Conservation (phyloP, 495 filamentous ascomycete species). For the Pyrenula massariospora region DNA sequence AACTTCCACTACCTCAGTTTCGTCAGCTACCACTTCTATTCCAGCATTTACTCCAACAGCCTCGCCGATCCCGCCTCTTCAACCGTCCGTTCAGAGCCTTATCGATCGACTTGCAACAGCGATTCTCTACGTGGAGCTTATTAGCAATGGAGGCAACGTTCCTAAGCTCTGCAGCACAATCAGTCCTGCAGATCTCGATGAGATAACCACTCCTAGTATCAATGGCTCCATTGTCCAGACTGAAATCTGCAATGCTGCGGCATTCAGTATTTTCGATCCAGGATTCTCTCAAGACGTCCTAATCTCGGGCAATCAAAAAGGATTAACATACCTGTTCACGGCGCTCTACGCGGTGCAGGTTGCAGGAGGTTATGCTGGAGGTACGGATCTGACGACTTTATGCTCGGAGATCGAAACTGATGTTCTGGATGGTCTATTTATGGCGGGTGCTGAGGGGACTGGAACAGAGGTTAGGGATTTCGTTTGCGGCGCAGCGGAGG, state of each 20-base stretch:
- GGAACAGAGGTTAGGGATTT: slow-evolving; percentile 6
- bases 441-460: not conserved
- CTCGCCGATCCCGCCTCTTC: slow-evolving; percentile 1
- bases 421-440: slow-evolving; percentile 5
- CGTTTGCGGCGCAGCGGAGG: slow-evolving; percentile 4
- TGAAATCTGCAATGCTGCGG: slow-evolving; percentile 4
- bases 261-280: not conserved
- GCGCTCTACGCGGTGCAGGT: slow-evolving; percentile 9
- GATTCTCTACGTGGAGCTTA: slow-evolving; percentile 6
- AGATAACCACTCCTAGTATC: slow-evolving; percentile 2
- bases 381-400: slow-evolving; percentile 4
- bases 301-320: slow-evolving; percentile 4
- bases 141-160: slow-evolving; percentile 4
- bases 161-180: slow-evolving; percentile 6
- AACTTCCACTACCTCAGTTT: not conserved
- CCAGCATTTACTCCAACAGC: not conserved
- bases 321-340: not conserved
- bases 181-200: slow-evolving; percentile 4
- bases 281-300: not conserved
- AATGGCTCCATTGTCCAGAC: slow-evolving; percentile 7
- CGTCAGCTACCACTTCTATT: not conserved
- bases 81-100: slow-evolving; percentile 2
- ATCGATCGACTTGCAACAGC: slow-evolving; percentile 6
- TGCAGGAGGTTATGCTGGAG: slow-evolving; percentile 2
- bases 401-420: slow-evolving; percentile 7